Evolutionary conservation across 2,329 filamentous ascomycete genomes (phyloP).

Genomic region (Nectriaceae sp.): DNA sequence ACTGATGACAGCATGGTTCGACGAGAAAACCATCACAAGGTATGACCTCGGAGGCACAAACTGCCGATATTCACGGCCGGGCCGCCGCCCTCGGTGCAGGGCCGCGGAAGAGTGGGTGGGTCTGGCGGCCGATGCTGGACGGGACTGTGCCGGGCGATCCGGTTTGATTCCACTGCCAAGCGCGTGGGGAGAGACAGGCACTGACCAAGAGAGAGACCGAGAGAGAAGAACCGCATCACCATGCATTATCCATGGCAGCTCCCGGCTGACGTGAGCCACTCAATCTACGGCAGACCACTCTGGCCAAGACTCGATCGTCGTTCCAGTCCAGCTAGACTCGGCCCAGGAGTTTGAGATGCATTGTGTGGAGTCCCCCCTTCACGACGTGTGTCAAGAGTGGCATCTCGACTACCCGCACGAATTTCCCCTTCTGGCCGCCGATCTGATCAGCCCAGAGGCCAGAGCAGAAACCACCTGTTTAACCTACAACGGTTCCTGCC

Average conservation of each 20-base stretch:
- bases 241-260: no score
- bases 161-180: no score
- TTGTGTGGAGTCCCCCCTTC: no score
- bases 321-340: no score
- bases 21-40: not conserved
- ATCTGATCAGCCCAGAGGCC: not conserved
- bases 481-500: not conserved
- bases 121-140: not conserved
- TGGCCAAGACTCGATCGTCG: not conserved
- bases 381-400: not conserved
- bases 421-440: not conserved
- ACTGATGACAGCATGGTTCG: constrained; percentile 26
- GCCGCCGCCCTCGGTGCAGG: not conserved
- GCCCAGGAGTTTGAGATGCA: no score
- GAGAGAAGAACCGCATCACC: no score
- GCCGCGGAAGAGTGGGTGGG: not conserved
- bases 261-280: not conserved
- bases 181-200: not conserved
- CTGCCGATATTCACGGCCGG: not conserved
- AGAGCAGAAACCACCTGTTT: not conserved
- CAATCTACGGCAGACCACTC: not conserved
- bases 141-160: not conserved
- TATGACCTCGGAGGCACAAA: not conserved
- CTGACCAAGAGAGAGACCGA: not conserved
- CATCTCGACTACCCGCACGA: not conserved